phyloP scores from a whole-genome alignment of 1,284 basidiomycete genomes.

The Austroboletus novae-zelandiae region DNA sequence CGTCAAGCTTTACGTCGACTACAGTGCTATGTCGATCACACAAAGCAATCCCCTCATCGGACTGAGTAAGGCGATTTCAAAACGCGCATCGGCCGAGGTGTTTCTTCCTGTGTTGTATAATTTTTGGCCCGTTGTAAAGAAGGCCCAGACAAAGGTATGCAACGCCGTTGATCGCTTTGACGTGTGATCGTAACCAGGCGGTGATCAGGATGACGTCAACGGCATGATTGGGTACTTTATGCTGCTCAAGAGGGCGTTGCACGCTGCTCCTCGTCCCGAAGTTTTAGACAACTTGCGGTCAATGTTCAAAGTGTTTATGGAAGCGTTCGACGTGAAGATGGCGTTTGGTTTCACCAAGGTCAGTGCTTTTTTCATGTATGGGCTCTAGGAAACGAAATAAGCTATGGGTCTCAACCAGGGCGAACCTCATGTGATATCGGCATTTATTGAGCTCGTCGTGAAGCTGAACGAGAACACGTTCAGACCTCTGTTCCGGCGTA shows the following conservation, averaged over 20 bases:
- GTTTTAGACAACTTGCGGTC: conserved; percentile 71
- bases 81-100: conserved; percentile 65
- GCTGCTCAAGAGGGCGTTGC: conserved; percentile 63
- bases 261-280: conserved; percentile 59
- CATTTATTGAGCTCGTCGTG: conserved; percentile 87
- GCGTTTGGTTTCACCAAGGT: conserved; percentile 36
- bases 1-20: conserved; percentile 55
- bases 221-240: conserved; percentile 61
- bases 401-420: conserved; percentile 35
- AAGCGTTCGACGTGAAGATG: conserved; percentile 66
- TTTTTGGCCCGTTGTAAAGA: conserved; percentile 48
- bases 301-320: conserved; percentile 81
- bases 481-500: conserved; percentile 86
- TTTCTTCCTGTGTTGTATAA: conserved; percentile 63
- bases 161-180: not conserved
- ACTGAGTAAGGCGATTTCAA: conserved; percentile 59
- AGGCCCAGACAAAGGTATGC: conserved; percentile 38
- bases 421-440: conserved; percentile 57
- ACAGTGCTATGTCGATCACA: conserved; percentile 28
- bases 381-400: not conserved
- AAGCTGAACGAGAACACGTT: conserved; percentile 95
- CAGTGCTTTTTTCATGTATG: not conserved
- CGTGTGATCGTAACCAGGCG: conserved; percentile 1
- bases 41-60: conserved; percentile 33
- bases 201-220: conserved; percentile 21